Base-by-base conservation (phyloP, 2,329 filamentous ascomycete species). In the Cordyceps sp. region DNA sequence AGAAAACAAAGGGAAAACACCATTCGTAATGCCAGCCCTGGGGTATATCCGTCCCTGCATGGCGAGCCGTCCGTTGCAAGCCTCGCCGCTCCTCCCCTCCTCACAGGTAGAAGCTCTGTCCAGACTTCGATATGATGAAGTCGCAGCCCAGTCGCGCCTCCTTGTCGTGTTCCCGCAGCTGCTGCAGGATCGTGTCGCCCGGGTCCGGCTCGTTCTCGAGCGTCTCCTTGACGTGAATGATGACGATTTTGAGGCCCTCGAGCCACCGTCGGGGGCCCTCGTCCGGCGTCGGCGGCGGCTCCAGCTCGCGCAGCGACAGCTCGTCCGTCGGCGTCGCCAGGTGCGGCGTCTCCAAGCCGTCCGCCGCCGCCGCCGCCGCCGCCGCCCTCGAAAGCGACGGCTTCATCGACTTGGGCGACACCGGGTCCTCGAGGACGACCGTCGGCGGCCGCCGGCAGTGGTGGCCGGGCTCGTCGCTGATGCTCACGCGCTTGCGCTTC, bases 221-320 rank as follows among this genome's bases (percentile, higher is more conserved):
- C 16, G 69, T 78, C 41, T 96, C 88, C 52, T 98, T 98, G 46
- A 96, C 71, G 49, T 98, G 90, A 24, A 96, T 96, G 34, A 96
- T 73, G 31, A 94, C 75, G 2, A 98, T 62, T 39, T 74, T 79
- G 19, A 96, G 50, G 0, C 84, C 85, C 32, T 64, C 60, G 5
- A 98, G 61, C 6, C 75, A 74, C 46, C 48, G 36, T 6, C 37
- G 42, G n/a, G 47, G 26, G 2, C 46, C 38, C 14, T 36, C 40
- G 21, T 33, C 42, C 5, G n/a, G 39, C 36, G 10, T n/a, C 12
- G 33, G 41, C n/a, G 44, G 35, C 6, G 41, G 39, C 23, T 58
- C 58, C 4, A 47, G 35, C 4, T 62, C 60, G 6, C 43, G 46
- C 4, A 66, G 45, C 1, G 51, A 56, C 29, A 68, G 37, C 35